Evolutionary conservation across 805 yeast species (phyloP).

Genomic region (Barnettozyma sucrosica): DNA sequence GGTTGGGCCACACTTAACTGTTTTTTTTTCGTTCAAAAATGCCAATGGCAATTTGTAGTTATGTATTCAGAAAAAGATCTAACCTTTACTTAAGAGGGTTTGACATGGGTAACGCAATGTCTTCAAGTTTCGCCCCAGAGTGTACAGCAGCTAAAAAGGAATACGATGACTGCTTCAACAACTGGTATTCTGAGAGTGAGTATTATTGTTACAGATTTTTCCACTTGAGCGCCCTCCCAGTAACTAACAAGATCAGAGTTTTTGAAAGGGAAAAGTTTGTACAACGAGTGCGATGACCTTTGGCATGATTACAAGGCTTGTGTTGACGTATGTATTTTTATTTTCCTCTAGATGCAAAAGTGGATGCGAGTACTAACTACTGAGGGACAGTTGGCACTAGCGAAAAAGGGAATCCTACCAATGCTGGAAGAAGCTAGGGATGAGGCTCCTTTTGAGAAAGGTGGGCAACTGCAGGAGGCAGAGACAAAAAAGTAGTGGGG

Average conservation of each 20-base stretch:
- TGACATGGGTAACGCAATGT: slow-evolving; percentile 65
- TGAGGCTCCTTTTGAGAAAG: slow-evolving; percentile 81
- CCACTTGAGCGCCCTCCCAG: background rate
- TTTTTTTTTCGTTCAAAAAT: background rate
- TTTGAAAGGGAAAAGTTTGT: slow-evolving; percentile 45
- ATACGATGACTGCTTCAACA: slow-evolving; percentile 90
- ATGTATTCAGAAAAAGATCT: too few species aligned
- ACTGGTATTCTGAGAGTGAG: slow-evolving; percentile 86
- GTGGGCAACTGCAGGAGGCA: slow-evolving; percentile 35
- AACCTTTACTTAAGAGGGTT: background rate
- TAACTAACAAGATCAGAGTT: slow-evolving; percentile 37
- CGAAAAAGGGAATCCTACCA: slow-evolving; percentile 70
- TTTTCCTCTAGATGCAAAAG: background rate
- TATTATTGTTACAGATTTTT: slow-evolving; percentile 5
- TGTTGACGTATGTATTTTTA: slow-evolving; percentile 44
- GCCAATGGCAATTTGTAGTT: background rate
- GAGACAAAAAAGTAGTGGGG: slow-evolving; percentile 4
- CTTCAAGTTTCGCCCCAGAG: slow-evolving; percentile 94
- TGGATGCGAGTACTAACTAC: slow-evolving; percentile 4
- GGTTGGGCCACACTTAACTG: background rate
- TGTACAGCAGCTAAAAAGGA: slow-evolving; percentile 81
- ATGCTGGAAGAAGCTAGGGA: slow-evolving; percentile 84
- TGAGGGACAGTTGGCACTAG: slow-evolving; percentile 40
- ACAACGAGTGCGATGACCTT: slow-evolving; percentile 85
- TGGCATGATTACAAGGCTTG: slow-evolving; percentile 91